Percentiles rank a stretch among this genome's conserved stretches.
phyloP scores from a whole-genome alignment of 352 stramenopile species.

The Globisporangium okanoganense region DNA sequence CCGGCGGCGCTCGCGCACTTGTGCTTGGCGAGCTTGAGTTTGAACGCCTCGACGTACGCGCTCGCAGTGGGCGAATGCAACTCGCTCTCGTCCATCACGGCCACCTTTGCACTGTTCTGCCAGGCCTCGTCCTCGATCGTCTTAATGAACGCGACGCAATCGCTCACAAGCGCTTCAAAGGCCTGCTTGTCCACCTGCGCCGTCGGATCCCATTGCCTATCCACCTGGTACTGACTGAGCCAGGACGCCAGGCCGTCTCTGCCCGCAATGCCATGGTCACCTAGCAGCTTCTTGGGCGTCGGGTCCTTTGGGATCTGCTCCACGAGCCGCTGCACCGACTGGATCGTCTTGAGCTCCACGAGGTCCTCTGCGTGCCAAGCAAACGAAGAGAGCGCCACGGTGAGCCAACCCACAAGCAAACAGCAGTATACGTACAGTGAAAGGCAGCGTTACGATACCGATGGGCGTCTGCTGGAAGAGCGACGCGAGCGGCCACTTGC shows the following conservation, averaged over 20 bases:
- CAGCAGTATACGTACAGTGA: neutral
- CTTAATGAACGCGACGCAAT: constrained; percentile 39
- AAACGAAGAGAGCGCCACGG: neutral
- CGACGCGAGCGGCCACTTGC: constrained; percentile 20
- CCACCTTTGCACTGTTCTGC: constrained; percentile 30
- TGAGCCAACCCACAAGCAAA: neutral
- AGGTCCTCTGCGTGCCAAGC: no score
- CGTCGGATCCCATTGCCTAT: constrained; percentile 10
- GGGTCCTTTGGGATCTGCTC: constrained; percentile 29
- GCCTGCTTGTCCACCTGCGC: constrained; percentile 35
- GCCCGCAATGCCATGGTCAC: neutral
- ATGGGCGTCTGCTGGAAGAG: constrained; percentile 36
- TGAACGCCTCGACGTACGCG: constrained; percentile 48
- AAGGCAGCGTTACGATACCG: constrained; percentile 13
- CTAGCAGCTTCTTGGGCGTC: neutral
- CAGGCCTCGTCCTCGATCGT: constrained; percentile 37
- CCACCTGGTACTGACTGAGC: constrained; percentile 14
- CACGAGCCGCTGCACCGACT: constrained; percentile 44
- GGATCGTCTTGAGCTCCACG: constrained; percentile 53
- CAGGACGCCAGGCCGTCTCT: constrained; percentile 5
- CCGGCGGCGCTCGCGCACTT: constrained; percentile 38
- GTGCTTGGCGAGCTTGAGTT: constrained; percentile 59
- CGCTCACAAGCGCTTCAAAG: constrained; percentile 48
- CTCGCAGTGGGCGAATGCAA: constrained; percentile 14
- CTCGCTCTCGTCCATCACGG: constrained; percentile 31